Conservation (phyloP, 2,329 filamentous ascomycete genomes). For the Camillea tinctor region DNA sequence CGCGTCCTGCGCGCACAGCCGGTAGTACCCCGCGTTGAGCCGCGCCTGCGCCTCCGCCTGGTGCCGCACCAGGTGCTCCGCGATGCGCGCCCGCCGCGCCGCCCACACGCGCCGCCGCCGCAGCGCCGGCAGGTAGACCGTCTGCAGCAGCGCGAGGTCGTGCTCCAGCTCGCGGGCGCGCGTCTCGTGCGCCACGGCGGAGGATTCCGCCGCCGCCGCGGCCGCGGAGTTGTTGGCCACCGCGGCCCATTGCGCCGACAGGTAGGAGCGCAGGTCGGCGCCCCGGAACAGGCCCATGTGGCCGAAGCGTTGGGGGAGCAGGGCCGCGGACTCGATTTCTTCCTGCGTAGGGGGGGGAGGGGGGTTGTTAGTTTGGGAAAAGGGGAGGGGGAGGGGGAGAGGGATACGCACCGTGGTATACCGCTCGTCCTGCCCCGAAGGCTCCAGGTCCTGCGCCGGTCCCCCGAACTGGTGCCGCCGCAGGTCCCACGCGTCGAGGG, state of each 20-base stretch:
- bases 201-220: conserved; percentile 1
- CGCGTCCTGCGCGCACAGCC: neutral
- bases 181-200: conserved; percentile 7
- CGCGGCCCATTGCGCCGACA: conserved; percentile 11
- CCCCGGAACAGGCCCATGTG: neutral
- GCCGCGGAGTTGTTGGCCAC: conserved; percentile 5
- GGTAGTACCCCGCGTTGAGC: neutral
- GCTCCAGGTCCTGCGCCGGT: neutral
- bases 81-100: conserved; percentile 3
- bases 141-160: conserved; percentile 1
- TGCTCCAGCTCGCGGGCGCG: conserved; percentile 7
- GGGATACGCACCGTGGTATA: conserved; percentile 15
- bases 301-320: neutral
- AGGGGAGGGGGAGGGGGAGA: neutral
- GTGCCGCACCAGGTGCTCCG: neutral
- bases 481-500: conserved; percentile 22
- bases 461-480: conserved; percentile 18
- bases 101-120: neutral
- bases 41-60: neutral
- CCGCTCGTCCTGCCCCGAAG: conserved; percentile 11
- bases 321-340: conserved; percentile 15
- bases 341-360: conserved; percentile 10
- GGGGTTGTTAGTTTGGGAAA: neutral
- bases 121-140: conserved; percentile 6
- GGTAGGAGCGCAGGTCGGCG: conserved; percentile 2